phyloP scores from a whole-genome alignment of 257 asterid genomes.

The Nyctanthes arbortristis region DNA sequence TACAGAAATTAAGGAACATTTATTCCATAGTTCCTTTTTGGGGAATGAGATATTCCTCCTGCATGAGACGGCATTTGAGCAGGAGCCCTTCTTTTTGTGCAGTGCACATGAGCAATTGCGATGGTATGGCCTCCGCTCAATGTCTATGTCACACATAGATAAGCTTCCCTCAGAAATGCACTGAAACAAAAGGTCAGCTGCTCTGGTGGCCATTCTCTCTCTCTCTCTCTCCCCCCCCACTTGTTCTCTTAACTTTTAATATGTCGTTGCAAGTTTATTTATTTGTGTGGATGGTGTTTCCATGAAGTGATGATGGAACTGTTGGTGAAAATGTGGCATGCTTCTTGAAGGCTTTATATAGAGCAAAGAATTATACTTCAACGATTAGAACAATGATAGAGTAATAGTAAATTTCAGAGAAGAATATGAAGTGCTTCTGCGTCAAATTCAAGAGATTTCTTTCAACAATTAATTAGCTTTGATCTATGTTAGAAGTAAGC shows the following conservation, averaged over 20 bases:
- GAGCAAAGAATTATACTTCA: background rate
- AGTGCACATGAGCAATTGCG: conserved; percentile 16
- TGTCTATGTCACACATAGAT: too few relatives aligned
- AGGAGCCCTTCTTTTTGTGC: background rate
- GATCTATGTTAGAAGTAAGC: background rate
- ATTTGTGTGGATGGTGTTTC: background rate
- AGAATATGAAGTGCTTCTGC: background rate
- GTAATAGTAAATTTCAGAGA: conserved; percentile 1
- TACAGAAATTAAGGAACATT: too few relatives aligned
- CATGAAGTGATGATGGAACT: too few relatives aligned
- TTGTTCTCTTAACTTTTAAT: background rate
- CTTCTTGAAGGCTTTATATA: conserved; percentile 16
- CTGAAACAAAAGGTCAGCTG: background rate
- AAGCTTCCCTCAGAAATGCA: background rate
- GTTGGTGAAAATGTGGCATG: background rate
- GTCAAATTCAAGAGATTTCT: background rate
- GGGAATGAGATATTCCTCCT: conserved; percentile 3
- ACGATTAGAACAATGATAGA: conserved; percentile 10
- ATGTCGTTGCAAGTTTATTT: background rate
- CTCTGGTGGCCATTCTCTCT: background rate
- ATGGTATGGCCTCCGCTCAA: too few relatives aligned
- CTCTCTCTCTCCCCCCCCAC: too few relatives aligned
- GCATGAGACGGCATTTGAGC: background rate
- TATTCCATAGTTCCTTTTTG: background rate
- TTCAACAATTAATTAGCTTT: conserved; percentile 7